These are phyloP conservation scores for Penicillium crystallinum DNA, from an alignment of 495 filamentous ascomycete species.

Conservation along the genomic window DNA sequence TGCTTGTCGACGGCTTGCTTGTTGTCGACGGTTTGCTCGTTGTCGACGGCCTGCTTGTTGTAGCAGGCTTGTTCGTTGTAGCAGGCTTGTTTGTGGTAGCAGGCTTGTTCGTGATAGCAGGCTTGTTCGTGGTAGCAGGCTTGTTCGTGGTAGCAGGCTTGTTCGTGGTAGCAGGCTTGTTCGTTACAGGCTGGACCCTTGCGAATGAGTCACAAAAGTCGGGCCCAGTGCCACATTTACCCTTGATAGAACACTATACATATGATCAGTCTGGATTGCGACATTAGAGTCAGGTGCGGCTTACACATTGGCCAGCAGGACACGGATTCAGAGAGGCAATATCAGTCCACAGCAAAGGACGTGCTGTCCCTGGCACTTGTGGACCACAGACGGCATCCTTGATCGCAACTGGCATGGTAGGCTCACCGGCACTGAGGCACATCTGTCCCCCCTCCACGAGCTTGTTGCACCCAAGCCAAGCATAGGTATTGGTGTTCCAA, in stretches of 20 bases:
- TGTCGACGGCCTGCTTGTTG: no score
- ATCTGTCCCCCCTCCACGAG: conserved; percentile 7
- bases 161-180: no score
- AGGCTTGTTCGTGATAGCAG: no score
- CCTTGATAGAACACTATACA: conserved; percentile 1
- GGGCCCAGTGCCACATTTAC: conserved; percentile 8
- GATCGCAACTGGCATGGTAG: conserved; percentile 16
- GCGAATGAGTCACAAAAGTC: conserved; percentile 3
- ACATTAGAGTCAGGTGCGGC: not conserved
- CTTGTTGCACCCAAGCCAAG: conserved; percentile 11
- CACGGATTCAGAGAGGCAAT: conserved; percentile 15
- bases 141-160: no score
- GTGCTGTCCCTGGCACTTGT: conserved; percentile 13
- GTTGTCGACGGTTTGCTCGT: no score
- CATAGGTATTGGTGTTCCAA: conserved; percentile 7
- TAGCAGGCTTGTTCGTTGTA: no score
- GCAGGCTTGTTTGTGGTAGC: no score
- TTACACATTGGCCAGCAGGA: conserved; percentile 13
- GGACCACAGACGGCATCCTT: conserved; percentile 14
- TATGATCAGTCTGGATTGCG: not conserved
- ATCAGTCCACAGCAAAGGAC: not conserved
- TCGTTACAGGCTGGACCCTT: no score
- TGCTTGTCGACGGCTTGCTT: no score
- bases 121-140: no score
- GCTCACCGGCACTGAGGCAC: conserved; percentile 7